Base-by-base conservation (phyloP, 805 yeast genomes). In the Metschnikowia kofuensis region DNA sequence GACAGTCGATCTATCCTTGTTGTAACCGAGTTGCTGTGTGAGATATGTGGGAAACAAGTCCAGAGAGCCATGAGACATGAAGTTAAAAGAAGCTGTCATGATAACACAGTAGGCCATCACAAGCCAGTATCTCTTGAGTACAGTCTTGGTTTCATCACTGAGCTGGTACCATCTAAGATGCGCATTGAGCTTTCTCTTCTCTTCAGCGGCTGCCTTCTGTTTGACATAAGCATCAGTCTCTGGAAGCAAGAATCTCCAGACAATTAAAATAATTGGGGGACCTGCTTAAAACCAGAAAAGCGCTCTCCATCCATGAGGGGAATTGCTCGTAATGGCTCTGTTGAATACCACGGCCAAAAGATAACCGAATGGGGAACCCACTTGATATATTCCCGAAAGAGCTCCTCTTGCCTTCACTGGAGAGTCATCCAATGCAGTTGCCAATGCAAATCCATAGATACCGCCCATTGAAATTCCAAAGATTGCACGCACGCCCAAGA, bases 351-450 rank as follows among this genome's bases (percentile, higher is more conserved):
- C 87, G 6, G 82, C 88, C 49, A 84, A 60, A 30, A 84, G 66
- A 58, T 83, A 83, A 15, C 89, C 89, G 42, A 84, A 75, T 0
- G 87, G 84, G 56, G 83, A 89, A 52, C 96, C 96, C 64, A 87
- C 86, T 66, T 87, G 95, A 61, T 89, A 79, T 38, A 86, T 63
- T 44, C 88, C 88, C 35, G 84, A 77, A 41, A 84, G 64, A 50
- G 83, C 72, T 40, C 87, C 84, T 66, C 79, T 70, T 29, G 84
- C 80, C 30, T 66, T 69, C 2, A 62, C 62, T 1, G 89, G 89
- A 44, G 81, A 75, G 58, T 83, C 85, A 54, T 83, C 87, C 28
- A 85, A 71, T 7, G 89, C 84, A 7, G 84, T 80, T 7, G 85
- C 84, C 30, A 84, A 77, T 35, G 83, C 86, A 30, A 30, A 6